These are phyloP conservation scores for Voacanga thouarsii DNA, from an alignment of 257 asterid genomes.

Conservation along the genomic window DNA sequence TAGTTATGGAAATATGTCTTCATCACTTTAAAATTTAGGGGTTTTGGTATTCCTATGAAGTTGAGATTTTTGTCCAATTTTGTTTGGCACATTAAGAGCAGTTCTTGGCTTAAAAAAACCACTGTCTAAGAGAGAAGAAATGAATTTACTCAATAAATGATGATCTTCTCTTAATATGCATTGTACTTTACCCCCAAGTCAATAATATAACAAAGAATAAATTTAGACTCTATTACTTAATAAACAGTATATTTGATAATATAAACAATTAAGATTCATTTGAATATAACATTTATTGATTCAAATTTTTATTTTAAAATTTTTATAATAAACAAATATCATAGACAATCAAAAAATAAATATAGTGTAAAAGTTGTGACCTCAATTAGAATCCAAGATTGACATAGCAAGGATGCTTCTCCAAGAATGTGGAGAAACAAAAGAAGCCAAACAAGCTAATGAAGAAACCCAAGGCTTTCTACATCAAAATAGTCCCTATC, in stretches of 20 bases:
- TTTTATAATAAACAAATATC: too few species aligned
- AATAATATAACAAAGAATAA: too few species aligned
- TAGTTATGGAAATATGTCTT: neutral
- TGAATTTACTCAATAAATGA: neutral
- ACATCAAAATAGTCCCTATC: slow-evolving; percentile 6
- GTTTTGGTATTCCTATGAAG: neutral
- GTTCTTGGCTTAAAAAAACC: neutral
- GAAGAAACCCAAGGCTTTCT: neutral
- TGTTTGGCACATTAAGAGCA: neutral
- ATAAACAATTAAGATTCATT: neutral
- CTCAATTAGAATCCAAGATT: too few species aligned
- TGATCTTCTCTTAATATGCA: too few species aligned
- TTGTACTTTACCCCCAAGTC: too few species aligned
- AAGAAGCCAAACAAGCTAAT: neutral
- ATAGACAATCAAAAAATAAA: too few species aligned
- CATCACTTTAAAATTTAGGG: neutral
- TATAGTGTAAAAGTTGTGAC: too few species aligned
- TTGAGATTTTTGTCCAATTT: neutral
- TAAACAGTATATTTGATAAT: too few species aligned
- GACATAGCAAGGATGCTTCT: neutral
- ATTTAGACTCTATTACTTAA: too few species aligned
- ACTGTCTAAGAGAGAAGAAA: neutral
- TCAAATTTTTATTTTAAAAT: too few species aligned
- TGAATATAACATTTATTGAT: too few species aligned
- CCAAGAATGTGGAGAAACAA: neutral